Evolutionary conservation across 75 land plant genomes (phyloP).

Genomic region (Gnetum montanum): DNA sequence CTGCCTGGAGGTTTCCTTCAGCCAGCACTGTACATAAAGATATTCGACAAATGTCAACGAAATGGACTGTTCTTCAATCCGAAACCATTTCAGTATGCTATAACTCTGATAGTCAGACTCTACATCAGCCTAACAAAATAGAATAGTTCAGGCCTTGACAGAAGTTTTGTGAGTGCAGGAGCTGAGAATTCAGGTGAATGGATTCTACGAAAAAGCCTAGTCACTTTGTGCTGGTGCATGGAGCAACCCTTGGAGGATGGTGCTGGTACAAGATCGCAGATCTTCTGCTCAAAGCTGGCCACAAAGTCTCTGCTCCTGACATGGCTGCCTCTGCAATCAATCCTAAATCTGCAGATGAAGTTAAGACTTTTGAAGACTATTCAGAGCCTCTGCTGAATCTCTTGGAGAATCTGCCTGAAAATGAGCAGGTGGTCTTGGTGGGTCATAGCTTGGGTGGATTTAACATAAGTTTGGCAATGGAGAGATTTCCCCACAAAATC

Average conservation of each 20-base stretch:
- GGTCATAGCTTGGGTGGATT: conserved; percentile 59
- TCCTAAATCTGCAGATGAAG: conserved; percentile 22
- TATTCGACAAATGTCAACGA: no score
- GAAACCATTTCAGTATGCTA: no score
- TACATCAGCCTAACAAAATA: no score
- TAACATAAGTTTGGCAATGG: conserved; percentile 14
- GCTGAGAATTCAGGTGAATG: no score
- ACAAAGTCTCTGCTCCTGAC: conserved; percentile 48
- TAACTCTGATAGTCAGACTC: no score
- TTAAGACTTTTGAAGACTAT: conserved; percentile 49
- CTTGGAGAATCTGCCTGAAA: conserved; percentile 25
- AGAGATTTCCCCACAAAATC: conserved; percentile 29
- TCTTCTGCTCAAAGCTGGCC: conserved; percentile 43
- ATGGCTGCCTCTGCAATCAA: conserved; percentile 45
- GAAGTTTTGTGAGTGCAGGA: no score
- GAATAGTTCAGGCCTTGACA: no score
- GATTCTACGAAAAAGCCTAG: no score
- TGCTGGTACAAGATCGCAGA: conserved; percentile 61
- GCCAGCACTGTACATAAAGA: no score
- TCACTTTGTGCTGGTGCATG: conserved; percentile 77
- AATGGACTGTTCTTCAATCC: no score
- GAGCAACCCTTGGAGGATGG: conserved; percentile 60
- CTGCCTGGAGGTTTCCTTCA: no score
- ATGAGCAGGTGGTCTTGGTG: conserved; percentile 17
- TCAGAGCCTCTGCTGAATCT: conserved; percentile 43